Conservation (phyloP, 2,329 filamentous ascomycete species). For the Polytolypa hystricis region DNA sequence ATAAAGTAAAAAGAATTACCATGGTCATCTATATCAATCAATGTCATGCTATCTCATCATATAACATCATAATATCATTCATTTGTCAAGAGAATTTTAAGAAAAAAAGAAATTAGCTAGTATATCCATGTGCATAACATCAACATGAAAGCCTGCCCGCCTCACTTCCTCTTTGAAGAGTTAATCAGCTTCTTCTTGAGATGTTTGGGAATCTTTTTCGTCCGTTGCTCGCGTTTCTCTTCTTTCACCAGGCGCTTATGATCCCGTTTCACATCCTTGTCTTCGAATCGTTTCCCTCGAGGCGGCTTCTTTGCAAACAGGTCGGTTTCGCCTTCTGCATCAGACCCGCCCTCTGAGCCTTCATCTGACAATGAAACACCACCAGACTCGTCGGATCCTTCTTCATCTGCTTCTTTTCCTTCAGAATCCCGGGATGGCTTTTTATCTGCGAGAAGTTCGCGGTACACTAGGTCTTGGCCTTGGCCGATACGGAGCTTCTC, state of each 20-base stretch:
- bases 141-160: no score
- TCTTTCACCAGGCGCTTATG: constrained; percentile 92
- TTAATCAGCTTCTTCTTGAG: constrained; percentile 80
- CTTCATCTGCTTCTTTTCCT: constrained; percentile 21
- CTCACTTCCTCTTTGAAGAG: constrained; percentile 27
- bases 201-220: constrained; percentile 93
- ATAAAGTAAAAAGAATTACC: no score
- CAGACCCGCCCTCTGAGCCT: constrained; percentile 28
- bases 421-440: constrained; percentile 22
- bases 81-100: background rate
- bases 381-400: constrained; percentile 25
- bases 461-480: constrained; percentile 71
- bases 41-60: constrained; percentile 2
- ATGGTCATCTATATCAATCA: constrained; percentile 1
- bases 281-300: constrained; percentile 73
- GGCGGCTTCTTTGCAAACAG: constrained; percentile 56
- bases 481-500: constrained; percentile 63
- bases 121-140: background rate
- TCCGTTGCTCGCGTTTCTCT: constrained; percentile 84
- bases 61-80: background rate
- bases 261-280: constrained; percentile 78
- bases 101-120: background rate
- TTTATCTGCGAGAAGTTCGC: constrained; percentile 66
- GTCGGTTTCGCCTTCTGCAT: constrained; percentile 28
- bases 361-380: constrained; percentile 30